phyloP scores from a whole-genome alignment of 2,329 filamentous ascomycete genomes.

The Claviceps capensis region DNA sequence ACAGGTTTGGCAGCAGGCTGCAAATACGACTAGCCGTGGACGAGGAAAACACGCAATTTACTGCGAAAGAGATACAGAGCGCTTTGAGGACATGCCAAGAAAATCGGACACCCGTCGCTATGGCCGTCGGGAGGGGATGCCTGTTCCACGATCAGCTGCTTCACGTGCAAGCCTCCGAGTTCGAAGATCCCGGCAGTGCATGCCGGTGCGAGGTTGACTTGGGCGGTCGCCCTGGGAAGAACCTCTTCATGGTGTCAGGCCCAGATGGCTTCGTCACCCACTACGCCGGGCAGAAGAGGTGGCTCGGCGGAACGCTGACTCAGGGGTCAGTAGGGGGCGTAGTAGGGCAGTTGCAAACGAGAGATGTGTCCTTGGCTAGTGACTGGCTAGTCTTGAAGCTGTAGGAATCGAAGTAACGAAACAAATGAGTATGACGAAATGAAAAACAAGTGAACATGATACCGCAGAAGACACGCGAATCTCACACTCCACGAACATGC shows the following conservation, averaged over 20 bases:
- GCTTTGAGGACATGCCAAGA: conserved; percentile 11
- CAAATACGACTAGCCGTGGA: conserved; percentile 68
- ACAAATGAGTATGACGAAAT: not conserved
- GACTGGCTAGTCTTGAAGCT: conserved; percentile 42
- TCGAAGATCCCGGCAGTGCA: conserved; percentile 13
- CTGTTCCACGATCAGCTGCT: conserved; percentile 18
- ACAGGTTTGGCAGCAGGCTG: conserved; percentile 39
- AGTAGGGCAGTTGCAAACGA: conserved; percentile 43
- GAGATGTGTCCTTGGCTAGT: conserved; percentile 19
- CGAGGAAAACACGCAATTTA: conserved; percentile 58
- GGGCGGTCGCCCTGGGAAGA: conserved; percentile 29
- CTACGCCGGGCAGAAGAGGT: conserved; percentile 67
- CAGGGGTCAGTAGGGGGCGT: conserved; percentile 65
- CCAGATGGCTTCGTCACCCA: conserved; percentile 79
- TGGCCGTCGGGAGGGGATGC: conserved; percentile 9
- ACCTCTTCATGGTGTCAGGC: conserved; percentile 72
- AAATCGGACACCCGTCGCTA: not conserved
- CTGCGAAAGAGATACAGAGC: conserved; percentile 31
- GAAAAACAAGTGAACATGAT: not conserved
- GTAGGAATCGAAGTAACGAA: conserved; percentile 12
- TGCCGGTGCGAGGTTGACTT: conserved; percentile 14
- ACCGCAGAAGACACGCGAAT: not conserved
- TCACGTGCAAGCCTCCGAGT: conserved; percentile 18
- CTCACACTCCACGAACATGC: too few species aligned
- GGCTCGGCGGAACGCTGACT: conserved; percentile 55